Base-by-base conservation (phyloP, 1,284 basidiomycete species). In the Rhodotorula sp. region DNA sequence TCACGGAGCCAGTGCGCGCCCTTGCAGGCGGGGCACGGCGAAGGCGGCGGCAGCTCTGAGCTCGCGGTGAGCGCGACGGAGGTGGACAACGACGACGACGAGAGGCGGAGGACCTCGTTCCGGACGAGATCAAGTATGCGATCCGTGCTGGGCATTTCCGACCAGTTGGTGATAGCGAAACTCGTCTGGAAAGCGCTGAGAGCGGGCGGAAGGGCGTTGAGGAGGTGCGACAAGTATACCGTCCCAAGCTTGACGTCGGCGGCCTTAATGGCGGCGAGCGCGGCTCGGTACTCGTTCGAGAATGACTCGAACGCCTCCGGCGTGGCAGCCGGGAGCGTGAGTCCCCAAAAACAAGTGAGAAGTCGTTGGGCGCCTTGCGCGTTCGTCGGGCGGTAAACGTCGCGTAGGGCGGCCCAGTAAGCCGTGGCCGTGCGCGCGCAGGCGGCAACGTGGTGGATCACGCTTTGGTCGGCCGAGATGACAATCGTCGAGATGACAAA, bases 201-300 rank as follows among this genome's bases (percentile, higher is more conserved):
- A 4, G 51, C 52, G 3, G 31, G 10, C 1, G 34, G 62, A 18
- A 63, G 49, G 1, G 51, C 31, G 8, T 12, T 1, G 62, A 63
- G 62, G 51, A 63, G 62, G 49, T 54, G 62, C n/a, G 26, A 63
- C 34, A 14, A 20, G 49, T 62, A 62, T 48, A 52, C 39, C 8
- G 5, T 39, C 48, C 54, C 49, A 12, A 52, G 31, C 12, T 39
- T 8, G 49, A 52, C 48, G 21, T 62, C 54, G 18, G 49, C 49
- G 10, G 49, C 8, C 23, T n/a, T 39, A 3, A 29, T 29, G 29
- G 39, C 23, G 7, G 62, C 39, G 18, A 64, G n/a, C 4, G 39
- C 46, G 39, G 62, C 39, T 8, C 20, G 6, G 52, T 46, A 64
- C 43, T 57, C 62, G 43, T 64, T 46, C 15, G 39, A 34, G 16